Percentiles rank a stretch among this genome's conserved stretches.
phyloP scores from a whole-genome alignment of 2,329 filamentous ascomycete species.

The Exophiala aquamarina region DNA sequence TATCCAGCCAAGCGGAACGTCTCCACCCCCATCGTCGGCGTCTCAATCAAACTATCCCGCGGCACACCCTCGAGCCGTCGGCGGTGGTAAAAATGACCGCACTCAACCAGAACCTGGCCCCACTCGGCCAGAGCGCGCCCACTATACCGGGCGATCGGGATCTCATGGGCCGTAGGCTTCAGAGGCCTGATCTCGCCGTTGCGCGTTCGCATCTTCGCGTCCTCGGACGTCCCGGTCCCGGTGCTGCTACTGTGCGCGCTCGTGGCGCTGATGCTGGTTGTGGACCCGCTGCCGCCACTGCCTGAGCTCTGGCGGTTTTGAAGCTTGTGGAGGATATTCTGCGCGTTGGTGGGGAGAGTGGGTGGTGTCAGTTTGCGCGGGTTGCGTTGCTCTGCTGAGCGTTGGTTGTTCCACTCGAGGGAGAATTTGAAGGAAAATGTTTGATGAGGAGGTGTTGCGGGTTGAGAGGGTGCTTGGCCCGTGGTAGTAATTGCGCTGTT shows the following conservation, averaged over 20 bases:
- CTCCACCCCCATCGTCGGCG: conserved; percentile 62
- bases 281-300: conserved; percentile 3
- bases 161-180: conserved; percentile 31
- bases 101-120: conserved; percentile 61
- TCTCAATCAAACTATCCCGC: conserved; percentile 57
- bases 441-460: conserved; percentile 47
- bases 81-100: conserved; percentile 63
- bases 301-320: conserved; percentile 12
- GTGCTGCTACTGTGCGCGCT: conserved; percentile 6
- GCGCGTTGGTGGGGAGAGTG: conserved; percentile 56
- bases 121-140: conserved; percentile 65
- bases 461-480: conserved; percentile 31
- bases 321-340: conserved; percentile 44
- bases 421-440: conserved; percentile 67
- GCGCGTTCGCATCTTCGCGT: conserved; percentile 9
- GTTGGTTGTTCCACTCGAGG: conserved; percentile 60
- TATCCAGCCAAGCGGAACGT: conserved; percentile 49
- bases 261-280: not conserved
- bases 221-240: conserved; percentile 8
- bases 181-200: conserved; percentile 22
- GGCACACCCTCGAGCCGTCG: conserved; percentile 63
- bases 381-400: conserved; percentile 47
- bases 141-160: conserved; percentile 56
- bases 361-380: conserved; percentile 57
- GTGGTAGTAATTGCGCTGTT: conserved; percentile 31